Evolutionary conservation across 352 stramenopile genomes (phyloP), one percentile per base, ranked within the genome.

Genomic region (Phytophthora fragariaefolia): DNA sequence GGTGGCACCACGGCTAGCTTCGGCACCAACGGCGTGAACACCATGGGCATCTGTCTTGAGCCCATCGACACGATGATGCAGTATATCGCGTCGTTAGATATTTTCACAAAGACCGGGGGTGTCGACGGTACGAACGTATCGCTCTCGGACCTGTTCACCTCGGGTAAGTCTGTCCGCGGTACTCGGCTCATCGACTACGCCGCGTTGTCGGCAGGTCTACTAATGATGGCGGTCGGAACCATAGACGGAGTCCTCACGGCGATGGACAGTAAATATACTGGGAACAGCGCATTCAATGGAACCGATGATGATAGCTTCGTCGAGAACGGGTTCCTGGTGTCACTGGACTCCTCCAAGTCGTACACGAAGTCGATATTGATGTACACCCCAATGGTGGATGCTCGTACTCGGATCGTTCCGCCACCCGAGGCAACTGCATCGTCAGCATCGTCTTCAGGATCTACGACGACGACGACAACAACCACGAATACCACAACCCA

Each of bases 21-120:
- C 49, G 46, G 55, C 6, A 55, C 50, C 1, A 46, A 67, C 15
- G 67, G 43, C 20, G 10, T 73, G 0, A 53, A 76, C 26, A 57
- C 28, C 6, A 57, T 80, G 42, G 77, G 74, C 6, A 72, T 80
- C 26, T 82, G 79, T 58, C 71, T 80, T 15, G 50, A 76, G 55
- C 77, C 77, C 1, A 20, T 85, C 6, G 60, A 75, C 27, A 17
- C 24, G 20, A 43, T 87, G 28, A 15, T 84, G n/a, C 52, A 68
- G 42, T 71, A 72, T 27, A 6, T 87, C 17, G 24, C 54, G 8
- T 36, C 61, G 9, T 81, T 64, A 34, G 76, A 74, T 6, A 63
- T 83, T 17, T 62, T 83, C 46, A 51, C 56, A 22, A 59, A 32
- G 23, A 60, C 40, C 1, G 47, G 58, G 1, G 23, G 55, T 26